Percentiles rank a stretch among this genome's conserved stretches.
phyloP scores from a whole-genome alignment of 2,329 filamentous ascomycete genomes.

The Dryadomyces quercus-mongolicae region DNA sequence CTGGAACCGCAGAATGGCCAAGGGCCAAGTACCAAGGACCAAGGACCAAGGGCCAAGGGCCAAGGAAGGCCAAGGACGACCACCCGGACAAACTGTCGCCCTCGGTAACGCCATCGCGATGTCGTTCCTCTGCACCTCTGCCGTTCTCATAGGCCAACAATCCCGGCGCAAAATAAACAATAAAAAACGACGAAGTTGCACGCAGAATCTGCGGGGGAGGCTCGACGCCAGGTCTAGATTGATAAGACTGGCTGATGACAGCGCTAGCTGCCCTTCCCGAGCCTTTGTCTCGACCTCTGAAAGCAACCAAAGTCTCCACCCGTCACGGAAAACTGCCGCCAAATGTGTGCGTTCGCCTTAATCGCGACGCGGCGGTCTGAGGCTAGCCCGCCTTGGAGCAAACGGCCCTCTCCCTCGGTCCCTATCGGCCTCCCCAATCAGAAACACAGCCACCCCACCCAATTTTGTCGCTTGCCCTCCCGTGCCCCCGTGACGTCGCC shows the following conservation, averaged over 20 bases:
- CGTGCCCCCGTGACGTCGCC: background rate
- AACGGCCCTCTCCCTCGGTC: background rate
- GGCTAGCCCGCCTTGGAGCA: background rate
- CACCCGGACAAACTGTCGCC: no score
- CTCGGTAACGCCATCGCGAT: no score
- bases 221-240: background rate
- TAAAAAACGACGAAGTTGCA: conserved; percentile 5
- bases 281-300: background rate
- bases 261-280: background rate
- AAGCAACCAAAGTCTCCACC: background rate
- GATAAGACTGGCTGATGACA: background rate
- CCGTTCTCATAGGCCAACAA: no score
- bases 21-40: no score
- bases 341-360: background rate
- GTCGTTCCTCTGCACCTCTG: no score
- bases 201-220: conserved; percentile 1
- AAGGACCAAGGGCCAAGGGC: no score
- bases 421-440: background rate
- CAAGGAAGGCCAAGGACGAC: no score
- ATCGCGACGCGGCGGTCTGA: background rate
- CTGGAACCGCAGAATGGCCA: no score
- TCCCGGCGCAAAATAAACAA: background rate
- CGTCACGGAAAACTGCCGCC: background rate
- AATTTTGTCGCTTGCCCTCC: conserved; percentile 1
- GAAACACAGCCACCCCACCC: conserved; percentile 7